Percentiles rank a stretch among this genome's conserved stretches.
These are phyloP conservation scores for Fusarium euwallaceae DNA, from an alignment of 2,329 filamentous ascomycete genomes.

Conservation along the genomic window DNA sequence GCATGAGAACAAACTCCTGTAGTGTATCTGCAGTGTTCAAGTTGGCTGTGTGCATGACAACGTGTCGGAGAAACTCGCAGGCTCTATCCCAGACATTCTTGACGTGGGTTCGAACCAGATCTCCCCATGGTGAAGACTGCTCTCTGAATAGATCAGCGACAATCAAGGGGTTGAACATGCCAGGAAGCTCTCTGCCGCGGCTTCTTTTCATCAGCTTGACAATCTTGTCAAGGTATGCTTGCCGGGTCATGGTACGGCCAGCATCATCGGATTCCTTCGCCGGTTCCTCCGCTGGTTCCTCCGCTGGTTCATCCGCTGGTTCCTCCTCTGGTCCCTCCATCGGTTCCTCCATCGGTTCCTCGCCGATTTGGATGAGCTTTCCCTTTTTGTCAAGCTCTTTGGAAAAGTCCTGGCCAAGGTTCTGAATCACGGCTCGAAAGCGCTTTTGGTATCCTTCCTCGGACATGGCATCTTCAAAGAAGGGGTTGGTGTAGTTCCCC, in stretches of 20 bases:
- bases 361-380: constrained; percentile 52
- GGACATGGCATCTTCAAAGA: constrained; percentile 59
- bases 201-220: constrained; percentile 35
- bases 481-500: constrained; percentile 65
- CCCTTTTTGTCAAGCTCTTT: constrained; percentile 58
- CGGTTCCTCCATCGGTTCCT: constrained; percentile 11
- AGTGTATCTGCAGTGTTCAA: constrained; percentile 26
- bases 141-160: constrained; percentile 71
- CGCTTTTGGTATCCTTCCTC: constrained; percentile 55
- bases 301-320: constrained; percentile 12
- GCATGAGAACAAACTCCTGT: constrained; percentile 26
- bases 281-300: background rate
- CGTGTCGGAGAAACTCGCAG: constrained; percentile 5
- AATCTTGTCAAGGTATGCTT: constrained; percentile 40
- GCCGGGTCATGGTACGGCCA: constrained; percentile 12
- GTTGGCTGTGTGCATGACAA: constrained; percentile 31
- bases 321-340: too few relatives aligned
- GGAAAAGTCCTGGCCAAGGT: constrained; percentile 62
- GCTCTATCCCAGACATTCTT: constrained; percentile 29
- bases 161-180: constrained; percentile 71
- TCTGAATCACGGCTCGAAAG: constrained; percentile 67
- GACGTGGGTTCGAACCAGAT: constrained; percentile 52
- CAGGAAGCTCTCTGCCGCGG: constrained; percentile 67
- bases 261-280: too few relatives aligned
- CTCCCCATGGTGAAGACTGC: constrained; percentile 68